A percentile compares a stretch with the other conserved stretches of the same genome.
Evolutionary conservation across 257 asterid species (phyloP).

Genomic region (Catharanthus roseus): DNA sequence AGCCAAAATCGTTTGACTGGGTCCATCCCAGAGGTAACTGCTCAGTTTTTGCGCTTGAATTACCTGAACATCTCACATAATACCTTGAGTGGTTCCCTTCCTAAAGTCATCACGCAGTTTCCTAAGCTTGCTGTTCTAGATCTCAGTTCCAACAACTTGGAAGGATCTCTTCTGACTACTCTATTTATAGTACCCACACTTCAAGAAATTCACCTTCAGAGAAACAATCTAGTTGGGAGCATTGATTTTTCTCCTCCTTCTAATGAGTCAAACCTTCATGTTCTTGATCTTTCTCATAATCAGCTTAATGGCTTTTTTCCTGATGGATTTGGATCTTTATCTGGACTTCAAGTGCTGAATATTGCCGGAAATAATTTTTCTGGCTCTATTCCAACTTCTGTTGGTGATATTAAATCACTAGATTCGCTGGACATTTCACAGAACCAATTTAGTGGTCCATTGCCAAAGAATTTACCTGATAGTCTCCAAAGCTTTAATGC

Average conservation of each 20-base stretch:
- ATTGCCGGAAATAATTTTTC: constrained; percentile 72
- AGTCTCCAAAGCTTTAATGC: constrained; percentile 72
- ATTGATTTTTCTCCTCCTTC: constrained; percentile 52
- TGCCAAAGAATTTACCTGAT: constrained; percentile 57
- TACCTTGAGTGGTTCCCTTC: constrained; percentile 58
- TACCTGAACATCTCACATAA: constrained; percentile 73
- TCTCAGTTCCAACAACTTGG: constrained; percentile 75
- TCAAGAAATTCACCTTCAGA: constrained; percentile 66
- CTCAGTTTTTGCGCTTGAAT: constrained; percentile 74
- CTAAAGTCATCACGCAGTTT: constrained; percentile 46
- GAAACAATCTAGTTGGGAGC: constrained; percentile 52
- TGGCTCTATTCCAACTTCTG: constrained; percentile 60
- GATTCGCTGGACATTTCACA: constrained; percentile 52
- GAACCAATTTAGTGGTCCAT: constrained; percentile 65
- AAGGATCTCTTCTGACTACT: constrained; percentile 54
- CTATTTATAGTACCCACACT: constrained; percentile 62
- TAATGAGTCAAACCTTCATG: constrained; percentile 39
- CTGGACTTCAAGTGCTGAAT: constrained; percentile 51
- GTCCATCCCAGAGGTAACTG: constrained; percentile 63
- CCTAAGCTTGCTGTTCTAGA: constrained; percentile 73
- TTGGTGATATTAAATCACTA: constrained; percentile 45
- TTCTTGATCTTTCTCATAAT: constrained; percentile 71
- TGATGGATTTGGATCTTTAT: constrained; percentile 52
- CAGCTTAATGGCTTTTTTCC: constrained; percentile 54
- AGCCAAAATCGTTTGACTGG: constrained; percentile 75